Percentiles rank a stretch among this genome's conserved stretches.
Evolutionary conservation across 495 filamentous ascomycete genomes (phyloP).

Genomic region (Aspergillus indologenus): DNA sequence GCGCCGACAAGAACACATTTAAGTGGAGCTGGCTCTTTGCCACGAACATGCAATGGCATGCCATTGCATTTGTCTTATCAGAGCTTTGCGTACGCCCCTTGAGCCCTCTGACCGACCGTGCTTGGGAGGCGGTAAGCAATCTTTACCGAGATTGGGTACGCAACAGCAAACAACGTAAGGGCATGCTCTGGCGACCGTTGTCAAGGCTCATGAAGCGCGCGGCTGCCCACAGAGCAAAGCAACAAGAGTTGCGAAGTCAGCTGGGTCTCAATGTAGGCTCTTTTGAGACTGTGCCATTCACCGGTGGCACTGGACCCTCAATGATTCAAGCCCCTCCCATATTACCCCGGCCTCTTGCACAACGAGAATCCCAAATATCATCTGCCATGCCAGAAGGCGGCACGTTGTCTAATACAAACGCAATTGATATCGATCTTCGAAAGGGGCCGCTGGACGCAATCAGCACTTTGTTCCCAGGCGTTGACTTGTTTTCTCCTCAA

Average conservation of each 20-base stretch:
- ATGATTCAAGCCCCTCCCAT: constrained; percentile 10
- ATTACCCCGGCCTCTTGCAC: constrained; percentile 12
- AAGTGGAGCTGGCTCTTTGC: constrained; percentile 81
- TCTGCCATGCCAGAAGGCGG: neutral
- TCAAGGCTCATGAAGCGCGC: constrained; percentile 70
- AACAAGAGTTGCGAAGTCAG: constrained; percentile 30
- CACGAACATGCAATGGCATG: constrained; percentile 80
- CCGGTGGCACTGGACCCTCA: constrained; percentile 9
- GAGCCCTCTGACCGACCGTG: constrained; percentile 69
- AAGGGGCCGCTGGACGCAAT: constrained; percentile 29
- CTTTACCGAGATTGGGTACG: constrained; percentile 55
- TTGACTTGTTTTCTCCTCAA: constrained; percentile 23
- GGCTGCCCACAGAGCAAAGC: constrained; percentile 30
- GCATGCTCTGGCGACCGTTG: constrained; percentile 72
- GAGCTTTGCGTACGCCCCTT: constrained; percentile 73
- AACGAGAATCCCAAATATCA: constrained; percentile 2
- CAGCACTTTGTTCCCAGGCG: constrained; percentile 31
- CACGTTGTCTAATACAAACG: neutral
- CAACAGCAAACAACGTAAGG: constrained; percentile 52
- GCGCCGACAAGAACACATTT: constrained; percentile 55
- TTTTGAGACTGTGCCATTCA: constrained; percentile 12
- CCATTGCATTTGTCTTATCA: constrained; percentile 67
- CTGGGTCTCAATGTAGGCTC: constrained; percentile 15
- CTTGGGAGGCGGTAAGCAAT: constrained; percentile 70
- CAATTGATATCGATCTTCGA: constrained; percentile 31